Evolutionary conservation across 768 basidiomycete genomes (phyloP).

Genomic region (Podaxis sp.): DNA sequence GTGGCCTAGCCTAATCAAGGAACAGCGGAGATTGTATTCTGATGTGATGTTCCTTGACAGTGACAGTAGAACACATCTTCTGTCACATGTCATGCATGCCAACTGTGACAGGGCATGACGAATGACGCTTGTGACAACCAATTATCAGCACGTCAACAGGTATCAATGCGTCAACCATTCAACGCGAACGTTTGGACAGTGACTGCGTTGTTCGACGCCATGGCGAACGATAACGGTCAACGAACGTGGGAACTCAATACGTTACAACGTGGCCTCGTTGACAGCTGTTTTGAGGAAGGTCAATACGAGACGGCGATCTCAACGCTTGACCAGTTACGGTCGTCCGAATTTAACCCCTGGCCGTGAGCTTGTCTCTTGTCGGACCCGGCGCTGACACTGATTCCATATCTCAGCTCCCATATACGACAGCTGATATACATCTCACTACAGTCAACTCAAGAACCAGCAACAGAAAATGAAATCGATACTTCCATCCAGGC

Average conservation of each 20-base stretch:
- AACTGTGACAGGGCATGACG: neutral
- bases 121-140: neutral
- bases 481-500: constrained; percentile 23
- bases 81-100: no score
- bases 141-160: neutral
- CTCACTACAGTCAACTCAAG: constrained; percentile 51
- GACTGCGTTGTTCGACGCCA: neutral
- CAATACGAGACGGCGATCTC: constrained; percentile 68
- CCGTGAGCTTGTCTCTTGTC: constrained; percentile 35
- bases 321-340: constrained; percentile 58
- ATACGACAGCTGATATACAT: constrained; percentile 68
- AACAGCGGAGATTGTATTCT: no score
- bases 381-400: constrained; percentile 8
- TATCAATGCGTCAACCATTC: neutral
- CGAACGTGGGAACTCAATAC: constrained; percentile 10
- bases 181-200: neutral
- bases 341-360: constrained; percentile 51
- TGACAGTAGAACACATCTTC: no score
- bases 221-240: neutral
- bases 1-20: no score
- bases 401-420: constrained; percentile 42
- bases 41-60: no score
- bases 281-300: constrained; percentile 73
- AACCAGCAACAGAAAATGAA: constrained; percentile 19
- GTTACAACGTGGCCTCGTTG: constrained; percentile 39